These are phyloP conservation scores for Lipomyces oligophaga DNA, from an alignment of 805 yeast genomes.

Conservation along the genomic window DNA sequence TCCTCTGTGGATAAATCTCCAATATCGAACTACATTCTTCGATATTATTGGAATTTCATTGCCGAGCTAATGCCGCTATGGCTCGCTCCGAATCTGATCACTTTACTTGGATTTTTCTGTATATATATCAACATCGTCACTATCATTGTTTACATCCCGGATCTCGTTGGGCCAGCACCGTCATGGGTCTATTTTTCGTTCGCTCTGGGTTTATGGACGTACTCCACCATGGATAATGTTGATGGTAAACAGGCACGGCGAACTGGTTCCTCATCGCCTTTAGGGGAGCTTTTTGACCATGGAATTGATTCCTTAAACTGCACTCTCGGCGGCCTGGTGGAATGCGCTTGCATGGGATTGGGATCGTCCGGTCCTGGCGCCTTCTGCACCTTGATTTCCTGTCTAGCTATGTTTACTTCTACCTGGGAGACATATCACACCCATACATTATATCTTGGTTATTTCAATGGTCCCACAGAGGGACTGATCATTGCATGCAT, in stretches of 20 bases:
- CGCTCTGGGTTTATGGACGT: slow-evolving; percentile 79
- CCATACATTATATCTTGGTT: slow-evolving; percentile 64
- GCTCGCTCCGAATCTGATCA: slow-evolving; percentile 94
- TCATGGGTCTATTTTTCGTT: slow-evolving; percentile 73
- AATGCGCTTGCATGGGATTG: slow-evolving; percentile 70
- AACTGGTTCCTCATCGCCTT: slow-evolving; percentile 89
- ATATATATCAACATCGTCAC: slow-evolving; percentile 58
- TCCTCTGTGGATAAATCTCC: slow-evolving; percentile 71
- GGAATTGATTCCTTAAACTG: slow-evolving; percentile 76
- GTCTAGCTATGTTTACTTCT: slow-evolving; percentile 43
- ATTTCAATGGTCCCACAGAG: slow-evolving; percentile 92
- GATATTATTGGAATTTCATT: slow-evolving; percentile 81
- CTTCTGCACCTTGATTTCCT: slow-evolving; percentile 69
- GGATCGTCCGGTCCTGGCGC: slow-evolving; percentile 77
- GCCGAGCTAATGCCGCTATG: slow-evolving; percentile 76
- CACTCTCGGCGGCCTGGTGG: slow-evolving; percentile 68
- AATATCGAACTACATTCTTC: slow-evolving; percentile 69
- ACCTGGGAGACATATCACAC: slow-evolving; percentile 32
- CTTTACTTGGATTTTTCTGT: slow-evolving; percentile 73
- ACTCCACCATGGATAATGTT: slow-evolving; percentile 95
- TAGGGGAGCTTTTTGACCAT: slow-evolving; percentile 94
- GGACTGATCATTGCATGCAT: slow-evolving; percentile 69
- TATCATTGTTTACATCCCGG: slow-evolving; percentile 71
- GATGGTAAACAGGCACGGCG: slow-evolving; percentile 92
- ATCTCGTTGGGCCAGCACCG: slow-evolving; percentile 56